phyloP scores from a whole-genome alignment of 2,329 filamentous ascomycete species.

The Dactylellina parvicollis region DNA sequence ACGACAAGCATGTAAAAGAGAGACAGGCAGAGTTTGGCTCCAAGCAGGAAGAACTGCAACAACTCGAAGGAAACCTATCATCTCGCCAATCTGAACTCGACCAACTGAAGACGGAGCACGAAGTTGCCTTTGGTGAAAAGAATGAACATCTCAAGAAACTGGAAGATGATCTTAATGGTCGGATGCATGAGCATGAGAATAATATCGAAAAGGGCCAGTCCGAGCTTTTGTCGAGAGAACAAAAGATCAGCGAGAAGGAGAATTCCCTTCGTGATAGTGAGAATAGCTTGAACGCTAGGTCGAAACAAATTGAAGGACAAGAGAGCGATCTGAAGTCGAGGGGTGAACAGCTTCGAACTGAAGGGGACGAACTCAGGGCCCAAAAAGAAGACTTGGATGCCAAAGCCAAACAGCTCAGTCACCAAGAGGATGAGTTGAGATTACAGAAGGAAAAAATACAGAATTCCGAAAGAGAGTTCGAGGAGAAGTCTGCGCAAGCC shows the following conservation, averaged over 20 bases:
- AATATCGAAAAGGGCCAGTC: not conserved
- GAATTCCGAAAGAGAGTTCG: conserved; percentile 16
- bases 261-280: not conserved
- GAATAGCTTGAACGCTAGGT: conserved; percentile 4
- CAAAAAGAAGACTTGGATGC: conserved; percentile 8
- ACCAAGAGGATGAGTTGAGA: conserved; percentile 15
- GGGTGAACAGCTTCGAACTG: not conserved
- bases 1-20: conserved; percentile 5
- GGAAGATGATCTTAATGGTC: conserved; percentile 22
- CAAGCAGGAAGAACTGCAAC: conserved; percentile 6
- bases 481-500: conserved; percentile 10
- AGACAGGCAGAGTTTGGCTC: conserved; percentile 14
- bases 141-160: conserved; percentile 5
- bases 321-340: conserved; percentile 1
- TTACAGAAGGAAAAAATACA: conserved; percentile 8
- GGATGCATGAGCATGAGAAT: conserved; percentile 3
- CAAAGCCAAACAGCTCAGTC: not conserved
- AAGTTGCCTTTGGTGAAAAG: conserved; percentile 9
- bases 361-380: not conserved
- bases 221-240: conserved; percentile 1
- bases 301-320: conserved; percentile 15
- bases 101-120: conserved; percentile 11
- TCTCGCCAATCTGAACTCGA: conserved; percentile 21
- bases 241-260: not conserved
- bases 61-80: conserved; percentile 4